phyloP scores from a whole-genome alignment of 192 early-diverging fungal species.

The Rhizoclosmatium sp. region DNA sequence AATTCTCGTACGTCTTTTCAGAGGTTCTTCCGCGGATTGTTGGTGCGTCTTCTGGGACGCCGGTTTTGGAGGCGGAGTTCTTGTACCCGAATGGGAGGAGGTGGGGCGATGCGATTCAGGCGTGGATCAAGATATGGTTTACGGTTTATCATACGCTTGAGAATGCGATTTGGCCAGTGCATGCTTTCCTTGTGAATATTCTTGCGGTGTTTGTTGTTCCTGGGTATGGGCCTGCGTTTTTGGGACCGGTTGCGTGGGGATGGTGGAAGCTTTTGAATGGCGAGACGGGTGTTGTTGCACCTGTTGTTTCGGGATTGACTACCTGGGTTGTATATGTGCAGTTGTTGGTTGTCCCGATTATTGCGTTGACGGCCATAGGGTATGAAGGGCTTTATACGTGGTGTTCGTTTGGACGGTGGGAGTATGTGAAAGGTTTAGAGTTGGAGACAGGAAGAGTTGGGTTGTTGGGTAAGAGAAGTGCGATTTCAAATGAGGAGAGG shows the following conservation, averaged over 20 bases:
- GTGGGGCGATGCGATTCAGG: neutral
- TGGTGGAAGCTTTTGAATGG: neutral
- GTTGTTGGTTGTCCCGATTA: conserved; percentile 2
- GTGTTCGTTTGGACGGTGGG: neutral
- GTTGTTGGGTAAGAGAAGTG: conserved; percentile 16
- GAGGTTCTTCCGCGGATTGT: neutral
- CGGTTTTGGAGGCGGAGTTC: neutral
- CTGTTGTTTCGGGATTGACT: neutral
- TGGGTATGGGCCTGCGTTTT: conserved; percentile 4
- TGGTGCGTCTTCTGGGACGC: neutral
- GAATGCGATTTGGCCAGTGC: conserved; percentile 9
- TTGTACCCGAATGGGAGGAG: neutral
- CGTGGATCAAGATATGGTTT: neutral
- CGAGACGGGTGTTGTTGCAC: neutral
- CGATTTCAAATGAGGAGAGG: neutral
- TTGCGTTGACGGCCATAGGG: conserved; percentile 9
- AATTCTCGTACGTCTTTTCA: conserved; percentile 1
- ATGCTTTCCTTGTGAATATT: conserved; percentile 16
- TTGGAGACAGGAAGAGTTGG: neutral
- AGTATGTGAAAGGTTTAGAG: neutral
- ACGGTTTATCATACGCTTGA: conserved; percentile 16
- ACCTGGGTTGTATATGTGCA: conserved; percentile 8
- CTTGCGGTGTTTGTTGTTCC: conserved; percentile 12
- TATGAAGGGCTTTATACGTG: conserved; percentile 13
- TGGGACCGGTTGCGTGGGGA: neutral